phyloP scores from a whole-genome alignment of 2,329 filamentous ascomycete genomes.

The Xylaria sp. region DNA sequence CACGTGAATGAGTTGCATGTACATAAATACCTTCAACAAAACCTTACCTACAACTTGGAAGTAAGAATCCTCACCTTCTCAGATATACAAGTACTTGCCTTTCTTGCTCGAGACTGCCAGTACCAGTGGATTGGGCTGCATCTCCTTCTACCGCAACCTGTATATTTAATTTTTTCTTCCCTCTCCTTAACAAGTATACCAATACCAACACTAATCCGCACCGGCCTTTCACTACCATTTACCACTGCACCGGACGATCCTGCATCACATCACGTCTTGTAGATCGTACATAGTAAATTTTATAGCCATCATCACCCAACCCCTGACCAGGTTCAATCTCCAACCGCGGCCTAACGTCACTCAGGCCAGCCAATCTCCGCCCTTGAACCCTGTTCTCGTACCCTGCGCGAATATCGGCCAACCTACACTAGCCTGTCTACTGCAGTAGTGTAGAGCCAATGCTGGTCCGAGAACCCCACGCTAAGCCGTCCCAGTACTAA shows the following conservation, averaged over 20 bases:
- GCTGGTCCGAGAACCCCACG: constrained; percentile 8
- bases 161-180: not conserved
- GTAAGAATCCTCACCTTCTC: no score
- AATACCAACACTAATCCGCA: not conserved
- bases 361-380: constrained; percentile 29
- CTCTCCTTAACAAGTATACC: not conserved
- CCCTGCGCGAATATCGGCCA: constrained; percentile 26
- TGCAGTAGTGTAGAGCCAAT: constrained; percentile 12
- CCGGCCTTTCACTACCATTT: not conserved
- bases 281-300: constrained; percentile 30
- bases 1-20: not conserved
- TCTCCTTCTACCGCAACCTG: not conserved
- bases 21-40: not conserved
- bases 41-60: not conserved
- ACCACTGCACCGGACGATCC: constrained; percentile 2
- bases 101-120: not conserved
- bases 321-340: constrained; percentile 37
- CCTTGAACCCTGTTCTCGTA: constrained; percentile 29
- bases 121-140: not conserved
- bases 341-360: constrained; percentile 34
- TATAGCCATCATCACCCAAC: constrained; percentile 27
- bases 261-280: constrained; percentile 25
- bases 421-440: not conserved
- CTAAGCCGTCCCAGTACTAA: constrained; percentile 1
- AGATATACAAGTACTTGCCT: no score